phyloP scores from a whole-genome alignment of 805 yeast genomes.

The Yarrowia bubula region DNA sequence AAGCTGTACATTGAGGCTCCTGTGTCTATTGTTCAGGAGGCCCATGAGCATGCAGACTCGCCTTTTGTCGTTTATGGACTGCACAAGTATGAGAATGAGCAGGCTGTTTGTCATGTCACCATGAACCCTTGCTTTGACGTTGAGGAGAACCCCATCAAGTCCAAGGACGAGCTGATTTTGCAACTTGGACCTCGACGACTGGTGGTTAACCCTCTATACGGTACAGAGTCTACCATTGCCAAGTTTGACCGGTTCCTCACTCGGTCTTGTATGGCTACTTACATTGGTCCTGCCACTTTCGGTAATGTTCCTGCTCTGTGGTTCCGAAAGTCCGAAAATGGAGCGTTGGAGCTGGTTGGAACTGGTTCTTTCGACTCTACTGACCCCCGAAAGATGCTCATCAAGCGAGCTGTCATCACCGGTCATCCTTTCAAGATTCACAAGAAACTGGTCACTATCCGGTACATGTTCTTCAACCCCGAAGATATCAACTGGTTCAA shows the following conservation, averaged over 20 bases:
- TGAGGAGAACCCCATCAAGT: conserved; percentile 61
- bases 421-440: conserved; percentile 96
- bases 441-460: conserved; percentile 82
- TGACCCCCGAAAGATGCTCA: conserved; percentile 79
- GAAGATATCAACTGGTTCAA: conserved; percentile 88
- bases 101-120: conserved; percentile 75
- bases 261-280: conserved; percentile 71
- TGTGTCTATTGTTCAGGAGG: conserved; percentile 49
- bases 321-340: conserved; percentile 54
- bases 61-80: conserved; percentile 72
- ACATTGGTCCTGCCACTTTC: conserved; percentile 82
- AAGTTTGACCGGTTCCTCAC: conserved; percentile 82
- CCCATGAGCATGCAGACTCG: conserved; percentile 48
- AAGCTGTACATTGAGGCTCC: conserved; percentile 52
- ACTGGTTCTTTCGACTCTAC: conserved; percentile 86
- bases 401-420: conserved; percentile 84
- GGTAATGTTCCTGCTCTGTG: conserved; percentile 77
- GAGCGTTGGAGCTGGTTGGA: conserved; percentile 63
- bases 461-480: conserved; percentile 95
- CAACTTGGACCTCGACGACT: conserved; percentile 94
- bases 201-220: conserved; percentile 75
- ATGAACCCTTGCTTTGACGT: conserved; percentile 84
- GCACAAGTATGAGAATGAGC: conserved; percentile 81
- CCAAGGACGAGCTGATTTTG: conserved; percentile 75
- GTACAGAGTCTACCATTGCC: conserved; percentile 79